Evolutionary conservation across 768 basidiomycete species (phyloP).

Genomic region (Lactifluus piperatus): DNA sequence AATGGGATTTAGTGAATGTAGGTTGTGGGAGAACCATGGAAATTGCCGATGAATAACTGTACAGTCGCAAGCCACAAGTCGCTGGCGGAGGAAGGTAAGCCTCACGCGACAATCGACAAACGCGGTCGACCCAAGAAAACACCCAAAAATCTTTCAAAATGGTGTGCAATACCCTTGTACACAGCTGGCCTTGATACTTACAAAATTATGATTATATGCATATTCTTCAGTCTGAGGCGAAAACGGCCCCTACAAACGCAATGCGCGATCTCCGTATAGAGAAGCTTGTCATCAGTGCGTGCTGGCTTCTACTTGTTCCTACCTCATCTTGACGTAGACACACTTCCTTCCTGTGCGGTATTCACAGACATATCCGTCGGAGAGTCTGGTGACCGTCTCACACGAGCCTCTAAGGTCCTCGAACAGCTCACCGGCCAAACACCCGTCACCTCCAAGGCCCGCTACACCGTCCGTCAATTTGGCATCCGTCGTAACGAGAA

Average conservation of each 20-base stretch:
- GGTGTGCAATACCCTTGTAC: background rate
- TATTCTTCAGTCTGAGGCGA: slow-evolving; percentile 65
- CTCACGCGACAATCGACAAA: background rate
- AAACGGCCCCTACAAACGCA: slow-evolving; percentile 81
- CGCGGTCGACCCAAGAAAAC: background rate
- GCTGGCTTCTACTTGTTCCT: background rate
- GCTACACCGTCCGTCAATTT: slow-evolving; percentile 98
- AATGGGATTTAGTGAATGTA: background rate
- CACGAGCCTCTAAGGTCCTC: slow-evolving; percentile 6
- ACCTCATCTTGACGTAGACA: slow-evolving; percentile 78
- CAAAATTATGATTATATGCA: background rate
- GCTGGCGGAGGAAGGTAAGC: background rate
- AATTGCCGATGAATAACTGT: background rate
- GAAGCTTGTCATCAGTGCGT: slow-evolving; percentile 6
- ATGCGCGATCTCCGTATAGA: slow-evolving; percentile 8
- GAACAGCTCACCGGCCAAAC: slow-evolving; percentile 8
- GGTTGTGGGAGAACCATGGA: background rate
- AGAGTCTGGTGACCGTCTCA: slow-evolving; percentile 34
- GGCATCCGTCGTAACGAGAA: slow-evolving; percentile 99
- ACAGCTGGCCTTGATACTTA: too few relatives aligned
- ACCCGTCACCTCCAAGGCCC: slow-evolving; percentile 81
- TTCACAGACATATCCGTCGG: slow-evolving; percentile 96
- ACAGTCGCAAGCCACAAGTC: background rate
- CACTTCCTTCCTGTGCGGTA: slow-evolving; percentile 79
- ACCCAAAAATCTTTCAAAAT: background rate